Evolutionary conservation across 768 basidiomycete genomes (phyloP), one percentile per base, ranked within the genome.

Genomic region (Multifurca ochricompacta): DNA sequence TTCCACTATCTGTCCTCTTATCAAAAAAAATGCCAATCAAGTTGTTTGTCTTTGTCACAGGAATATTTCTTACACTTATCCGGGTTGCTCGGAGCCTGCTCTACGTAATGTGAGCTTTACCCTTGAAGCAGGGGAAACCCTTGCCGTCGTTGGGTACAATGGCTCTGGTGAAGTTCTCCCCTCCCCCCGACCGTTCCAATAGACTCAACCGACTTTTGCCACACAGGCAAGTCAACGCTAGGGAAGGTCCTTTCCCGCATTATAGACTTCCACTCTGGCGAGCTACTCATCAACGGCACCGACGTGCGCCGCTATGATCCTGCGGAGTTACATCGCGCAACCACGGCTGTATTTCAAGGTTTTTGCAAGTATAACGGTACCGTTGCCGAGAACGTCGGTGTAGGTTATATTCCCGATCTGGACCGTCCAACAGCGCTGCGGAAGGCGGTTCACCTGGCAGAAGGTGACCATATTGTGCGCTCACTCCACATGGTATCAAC

Each of bases 111-210:
- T 93, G 62, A 86, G 72, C 62, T 80, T 94, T 57, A 75, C 73
- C 23, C 72, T 94, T 40, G 71, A 79, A 51, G 72, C 88, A 14
- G 91, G 91, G 11, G 86, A 90, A 70, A 83, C 76, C 35, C 76
- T 93, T 45, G 91, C 91, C 11, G 83, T 94, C 56, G 91, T 92
- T 19, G 91, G 87, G 18, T 84, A 80, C 67, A 89, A 90, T 50
- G 87, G 87, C 59, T 90, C 87, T 60, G 87, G 87, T 78, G 67
- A 66, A 74, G 67, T n/a, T 10, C 28, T 18, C 14, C 50, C 47
- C 39, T 27, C 41, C 31, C 9, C 44, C 6, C 55, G 27, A 28
- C 47, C 25, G 28, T 28, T 44, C 48, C 16, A 37, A 19, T 18
- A 31, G 21, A 40, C 3, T 27, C 45, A n/a, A 28, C 32, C 40